Percentiles rank a stretch among this genome's conserved stretches.
Evolutionary conservation across 2,329 filamentous ascomycete genomes (phyloP).

Genomic region (Alternaria sp.): DNA sequence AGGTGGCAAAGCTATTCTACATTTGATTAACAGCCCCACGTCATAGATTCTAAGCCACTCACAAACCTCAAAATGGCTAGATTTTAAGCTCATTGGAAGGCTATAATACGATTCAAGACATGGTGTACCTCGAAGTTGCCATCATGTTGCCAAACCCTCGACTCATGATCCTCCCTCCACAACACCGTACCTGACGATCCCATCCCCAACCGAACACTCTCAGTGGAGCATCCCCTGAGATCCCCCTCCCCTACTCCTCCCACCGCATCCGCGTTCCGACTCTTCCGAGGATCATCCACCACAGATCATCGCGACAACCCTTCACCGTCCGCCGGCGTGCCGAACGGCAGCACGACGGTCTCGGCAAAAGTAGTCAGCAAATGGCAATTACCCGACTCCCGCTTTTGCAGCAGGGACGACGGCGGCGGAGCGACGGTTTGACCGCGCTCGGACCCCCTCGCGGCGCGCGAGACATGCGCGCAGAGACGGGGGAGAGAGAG

Average conservation of each 20-base stretch:
- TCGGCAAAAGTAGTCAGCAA: neutral
- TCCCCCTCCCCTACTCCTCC: neutral
- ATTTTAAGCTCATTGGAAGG: no score
- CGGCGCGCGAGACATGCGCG: slow-evolving; percentile 4
- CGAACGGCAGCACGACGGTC: neutral
- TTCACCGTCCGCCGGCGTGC: slow-evolving; percentile 4
- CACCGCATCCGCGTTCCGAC: neutral
- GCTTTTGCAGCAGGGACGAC: slow-evolving; percentile 1
- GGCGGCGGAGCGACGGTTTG: neutral
- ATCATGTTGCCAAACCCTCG: neutral
- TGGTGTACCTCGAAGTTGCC: neutral
- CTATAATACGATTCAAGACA: no score
- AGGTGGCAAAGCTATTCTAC: no score
- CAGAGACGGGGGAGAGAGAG: neutral
- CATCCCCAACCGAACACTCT: neutral
- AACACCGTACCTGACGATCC: neutral
- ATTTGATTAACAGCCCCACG: no score
- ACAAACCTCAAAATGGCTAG: no score
- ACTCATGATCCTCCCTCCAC: neutral
- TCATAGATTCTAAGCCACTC: no score
- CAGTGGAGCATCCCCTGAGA: neutral
- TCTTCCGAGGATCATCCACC: neutral
- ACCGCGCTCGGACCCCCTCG: slow-evolving; percentile 1
- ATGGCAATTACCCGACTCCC: slow-evolving; percentile 16
- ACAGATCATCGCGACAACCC: slow-evolving; percentile 2